Evolutionary conservation across 176 grass and related monocot species (phyloP), one percentile per base, ranked within the genome.

Genomic region (Aegilops bicornis): DNA sequence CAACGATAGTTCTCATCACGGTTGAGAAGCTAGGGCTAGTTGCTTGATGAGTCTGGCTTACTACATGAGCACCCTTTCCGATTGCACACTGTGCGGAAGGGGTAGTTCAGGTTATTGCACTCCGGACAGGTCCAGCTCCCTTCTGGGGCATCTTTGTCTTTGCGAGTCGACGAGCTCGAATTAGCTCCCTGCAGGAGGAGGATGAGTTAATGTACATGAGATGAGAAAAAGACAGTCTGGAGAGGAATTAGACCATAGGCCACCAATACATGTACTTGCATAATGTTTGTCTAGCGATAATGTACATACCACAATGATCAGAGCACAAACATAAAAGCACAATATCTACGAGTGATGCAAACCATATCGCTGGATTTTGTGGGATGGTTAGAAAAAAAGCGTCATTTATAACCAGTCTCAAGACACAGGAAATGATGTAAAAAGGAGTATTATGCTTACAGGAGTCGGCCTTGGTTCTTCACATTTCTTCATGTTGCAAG

Each of bases 401-500:
- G 1, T 20, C 77, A 65, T 0, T 10, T 23, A 62, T 9, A 8
- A 23, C 22, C 7, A 22, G 22, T 62, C 20, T 62, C 7, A 62
- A 71, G 40, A 37, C 64, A 63, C 1, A 22, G 0, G 10, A 56
- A 20, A 78, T 63, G 19, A n/a, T 65, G 15, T 64, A 23, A 60
- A 66, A 56, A 30, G 29, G 39, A 24, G 39, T 10, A 77, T 76
- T 11, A 70, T 77, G 54, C 86, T 92, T 95, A 95, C 93, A 56
- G 83, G 80, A 33, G 86, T 72, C 83, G 88, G 93, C 69, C 93
- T 90, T 22, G 91, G 93, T 74, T 91, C 91, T 87, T 91, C 90
- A 86, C 96, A 98, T 88, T 98, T 98, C 85, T 98, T 96, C 96
- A 98, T 96, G 88, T 98, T 98, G 90, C 96, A 98, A 67, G 66